Conservation (phyloP, 2,329 filamentous ascomycete genomes). For the Trichoderma koningii region DNA sequence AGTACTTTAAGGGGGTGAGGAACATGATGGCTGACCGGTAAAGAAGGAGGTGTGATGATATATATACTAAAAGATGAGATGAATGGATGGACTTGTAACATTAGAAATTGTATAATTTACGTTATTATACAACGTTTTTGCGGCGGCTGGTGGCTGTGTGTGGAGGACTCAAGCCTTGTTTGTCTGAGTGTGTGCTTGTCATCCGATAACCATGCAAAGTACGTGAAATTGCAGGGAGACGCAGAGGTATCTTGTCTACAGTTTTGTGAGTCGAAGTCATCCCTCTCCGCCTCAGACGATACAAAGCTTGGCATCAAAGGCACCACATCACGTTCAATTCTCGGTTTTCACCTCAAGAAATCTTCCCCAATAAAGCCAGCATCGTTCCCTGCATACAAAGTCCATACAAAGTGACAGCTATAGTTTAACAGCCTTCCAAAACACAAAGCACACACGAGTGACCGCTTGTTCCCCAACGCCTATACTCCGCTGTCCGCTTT, state of each 20-base stretch:
- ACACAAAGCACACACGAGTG: conserved; percentile 17
- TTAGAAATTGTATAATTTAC: conserved; percentile 27
- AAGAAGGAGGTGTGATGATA: not conserved
- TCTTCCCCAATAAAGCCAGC: not conserved
- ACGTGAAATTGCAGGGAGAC: not conserved
- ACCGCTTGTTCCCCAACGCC: conserved; percentile 24
- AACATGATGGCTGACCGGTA: conserved; percentile 84
- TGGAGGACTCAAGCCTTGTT: not conserved
- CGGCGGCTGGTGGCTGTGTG: conserved; percentile 40
- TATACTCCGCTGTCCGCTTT: conserved; percentile 26
- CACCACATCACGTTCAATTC: not conserved
- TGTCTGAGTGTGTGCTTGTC: no score
- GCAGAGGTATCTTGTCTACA: not conserved
- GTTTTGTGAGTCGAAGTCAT: not conserved
- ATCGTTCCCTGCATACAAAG: conserved; percentile 15
- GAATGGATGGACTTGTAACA: conserved; percentile 16
- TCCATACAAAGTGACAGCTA: conserved; percentile 8
- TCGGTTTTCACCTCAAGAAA: not conserved
- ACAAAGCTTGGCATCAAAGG: not conserved
- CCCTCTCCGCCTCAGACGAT: not conserved
- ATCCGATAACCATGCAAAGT: no score
- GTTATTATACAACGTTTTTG: conserved; percentile 29
- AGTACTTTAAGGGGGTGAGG: conserved; percentile 74
- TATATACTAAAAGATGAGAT: not conserved
- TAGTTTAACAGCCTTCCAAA: conserved; percentile 14